Conservation (phyloP, 768 basidiomycete species). For the Tulasnella sp. region DNA sequence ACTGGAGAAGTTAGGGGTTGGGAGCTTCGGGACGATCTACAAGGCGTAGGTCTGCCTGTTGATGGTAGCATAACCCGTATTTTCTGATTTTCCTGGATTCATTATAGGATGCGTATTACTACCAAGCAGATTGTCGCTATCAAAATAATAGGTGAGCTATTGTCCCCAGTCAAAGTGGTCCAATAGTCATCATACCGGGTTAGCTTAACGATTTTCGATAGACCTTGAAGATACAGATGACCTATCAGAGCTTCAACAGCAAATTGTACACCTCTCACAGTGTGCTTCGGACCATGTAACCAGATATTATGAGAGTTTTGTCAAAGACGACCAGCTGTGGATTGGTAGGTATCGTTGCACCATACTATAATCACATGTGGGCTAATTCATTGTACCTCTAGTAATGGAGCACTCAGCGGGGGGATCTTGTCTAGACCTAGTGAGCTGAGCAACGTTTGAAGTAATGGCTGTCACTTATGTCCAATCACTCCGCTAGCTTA, state of each 20-base stretch:
- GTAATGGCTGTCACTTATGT: neutral
- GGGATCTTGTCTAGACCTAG: slow-evolving; percentile 88
- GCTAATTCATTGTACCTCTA: slow-evolving; percentile 4
- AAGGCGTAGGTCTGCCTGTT: slow-evolving; percentile 50
- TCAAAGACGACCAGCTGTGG: slow-evolving; percentile 94
- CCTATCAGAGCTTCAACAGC: slow-evolving; percentile 95
- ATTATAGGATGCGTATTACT: slow-evolving; percentile 61
- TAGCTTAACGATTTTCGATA: slow-evolving; percentile 23
- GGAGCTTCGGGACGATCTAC: slow-evolving; percentile 93
- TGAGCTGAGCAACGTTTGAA: slow-evolving; percentile 20
- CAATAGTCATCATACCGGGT: no score
- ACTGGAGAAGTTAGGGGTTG: slow-evolving; percentile 88
- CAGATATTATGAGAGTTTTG: slow-evolving; percentile 91
- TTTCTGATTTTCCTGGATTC: neutral
- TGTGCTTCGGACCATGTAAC: slow-evolving; percentile 97
- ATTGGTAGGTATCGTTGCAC: slow-evolving; percentile 34
- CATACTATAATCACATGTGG: neutral
- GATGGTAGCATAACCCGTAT: neutral
- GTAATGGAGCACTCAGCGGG: slow-evolving; percentile 98
- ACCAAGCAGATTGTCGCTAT: slow-evolving; percentile 91
- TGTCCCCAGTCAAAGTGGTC: no score
- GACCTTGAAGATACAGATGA: slow-evolving; percentile 97
- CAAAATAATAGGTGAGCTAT: slow-evolving; percentile 83
- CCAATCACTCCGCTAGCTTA: slow-evolving; percentile 36
- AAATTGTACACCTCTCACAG: slow-evolving; percentile 89